A percentile compares a stretch with the other conserved stretches of the same genome.
Conservation (phyloP, 2,329 filamentous ascomycete genomes). For the Grosmannia huntii region DNA sequence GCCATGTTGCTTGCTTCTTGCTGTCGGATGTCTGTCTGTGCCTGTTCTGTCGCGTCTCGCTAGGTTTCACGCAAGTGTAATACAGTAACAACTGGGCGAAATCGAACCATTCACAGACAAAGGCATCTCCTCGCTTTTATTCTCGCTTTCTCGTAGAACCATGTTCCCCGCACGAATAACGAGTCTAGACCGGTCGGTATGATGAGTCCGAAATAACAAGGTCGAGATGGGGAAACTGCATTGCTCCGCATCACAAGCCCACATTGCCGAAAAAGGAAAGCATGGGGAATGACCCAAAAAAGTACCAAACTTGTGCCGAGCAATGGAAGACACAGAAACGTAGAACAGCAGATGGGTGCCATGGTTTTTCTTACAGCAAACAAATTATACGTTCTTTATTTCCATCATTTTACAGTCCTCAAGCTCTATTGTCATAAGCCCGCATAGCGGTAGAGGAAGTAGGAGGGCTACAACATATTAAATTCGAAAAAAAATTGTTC, state of each 20-base stretch:
- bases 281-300: background rate
- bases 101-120: background rate
- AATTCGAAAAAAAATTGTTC: too few species aligned
- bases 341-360: too few species aligned
- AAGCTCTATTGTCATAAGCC: too few species aligned
- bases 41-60: background rate
- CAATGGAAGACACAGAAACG: too few species aligned
- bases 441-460: too few species aligned
- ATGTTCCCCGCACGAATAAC: background rate
- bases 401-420: too few species aligned
- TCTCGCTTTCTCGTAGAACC: background rate
- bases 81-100: too few species aligned
- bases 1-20: background rate
- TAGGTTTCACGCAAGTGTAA: too few species aligned
- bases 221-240: background rate
- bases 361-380: too few species aligned
- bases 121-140: background rate
- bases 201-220: background rate
- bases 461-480: too few species aligned
- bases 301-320: too few species aligned
- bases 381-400: too few species aligned
- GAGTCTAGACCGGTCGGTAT: background rate
- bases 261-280: background rate
- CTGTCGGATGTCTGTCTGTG: background rate
- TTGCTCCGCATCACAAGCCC: background rate